phyloP scores from a whole-genome alignment of 1,284 basidiomycete species.

The Entoloma clypeatum region DNA sequence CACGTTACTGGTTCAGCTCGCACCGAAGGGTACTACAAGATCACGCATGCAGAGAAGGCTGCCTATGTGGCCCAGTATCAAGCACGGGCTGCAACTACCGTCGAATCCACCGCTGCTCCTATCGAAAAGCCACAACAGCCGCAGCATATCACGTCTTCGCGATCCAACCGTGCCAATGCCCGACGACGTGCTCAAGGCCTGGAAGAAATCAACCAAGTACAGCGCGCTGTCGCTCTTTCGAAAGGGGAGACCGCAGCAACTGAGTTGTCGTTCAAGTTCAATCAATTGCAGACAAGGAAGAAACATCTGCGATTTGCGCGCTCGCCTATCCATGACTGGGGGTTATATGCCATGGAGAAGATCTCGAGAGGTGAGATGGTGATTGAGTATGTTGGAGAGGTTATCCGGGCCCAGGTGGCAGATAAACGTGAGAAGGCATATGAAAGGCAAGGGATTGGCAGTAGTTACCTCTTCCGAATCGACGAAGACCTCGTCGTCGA shows the following conservation, averaged over 20 bases:
- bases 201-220: conserved; percentile 89
- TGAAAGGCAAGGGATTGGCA: conserved; percentile 93
- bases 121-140: conserved; percentile 44
- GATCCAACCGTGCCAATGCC: conserved; percentile 93
- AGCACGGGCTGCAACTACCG: conserved; percentile 42
- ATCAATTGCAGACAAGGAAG: conserved; percentile 96
- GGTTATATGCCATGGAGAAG: conserved; percentile 92
- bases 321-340: conserved; percentile 98
- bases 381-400: conserved; percentile 99
- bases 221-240: conserved; percentile 68
- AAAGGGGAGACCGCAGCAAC: conserved; percentile 68
- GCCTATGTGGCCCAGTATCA: conserved; percentile 83
- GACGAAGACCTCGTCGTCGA: conserved; percentile 94
- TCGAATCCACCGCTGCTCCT: conserved; percentile 33
- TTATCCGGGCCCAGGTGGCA: conserved; percentile 92
- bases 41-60: conserved; percentile 89
- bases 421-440: conserved; percentile 97
- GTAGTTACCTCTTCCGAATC: conserved; percentile 91
- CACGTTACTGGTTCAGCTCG: conserved; percentile 83
- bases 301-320: conserved; percentile 96
- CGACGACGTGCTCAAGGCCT: conserved; percentile 90
- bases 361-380: conserved; percentile 98
- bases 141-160: conserved; percentile 72
- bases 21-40: conserved; percentile 94
- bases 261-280: conserved; percentile 86